phyloP scores from a whole-genome alignment of 148 eudicot species.

The Chenopodium album region DNA sequence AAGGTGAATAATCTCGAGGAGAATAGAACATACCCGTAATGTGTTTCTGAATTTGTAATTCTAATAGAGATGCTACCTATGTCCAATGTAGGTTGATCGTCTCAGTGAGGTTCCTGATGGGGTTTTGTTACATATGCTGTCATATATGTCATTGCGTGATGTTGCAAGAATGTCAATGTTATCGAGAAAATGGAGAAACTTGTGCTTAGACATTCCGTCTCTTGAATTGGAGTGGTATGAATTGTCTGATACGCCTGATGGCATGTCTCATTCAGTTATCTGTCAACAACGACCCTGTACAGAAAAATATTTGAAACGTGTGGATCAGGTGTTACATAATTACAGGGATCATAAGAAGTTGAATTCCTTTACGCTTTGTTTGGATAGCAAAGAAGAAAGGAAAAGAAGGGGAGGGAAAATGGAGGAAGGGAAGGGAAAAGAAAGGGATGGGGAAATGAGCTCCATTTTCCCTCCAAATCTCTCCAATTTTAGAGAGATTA shows the following conservation, averaged over 20 bases:
- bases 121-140: neutral
- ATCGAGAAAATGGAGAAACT: neutral
- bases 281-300: neutral
- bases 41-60: no score
- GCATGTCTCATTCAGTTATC: neutral
- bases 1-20: no score
- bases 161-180: neutral
- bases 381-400: no score
- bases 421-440: no score
- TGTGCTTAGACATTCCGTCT: neutral
- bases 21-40: no score
- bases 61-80: no score
- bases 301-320: neutral
- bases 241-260: neutral
- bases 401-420: no score
- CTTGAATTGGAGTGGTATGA: constrained; percentile 7
- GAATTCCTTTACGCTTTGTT: no score
- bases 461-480: no score
- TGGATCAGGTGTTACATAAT: neutral
- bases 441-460: no score
- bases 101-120: neutral
- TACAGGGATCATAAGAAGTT: neutral
- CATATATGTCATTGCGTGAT: neutral
- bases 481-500: no score
- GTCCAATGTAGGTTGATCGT: neutral